These are phyloP conservation scores for Fraxinus quadrangulata DNA, from an alignment of 257 asterid genomes.

Conservation along the genomic window DNA sequence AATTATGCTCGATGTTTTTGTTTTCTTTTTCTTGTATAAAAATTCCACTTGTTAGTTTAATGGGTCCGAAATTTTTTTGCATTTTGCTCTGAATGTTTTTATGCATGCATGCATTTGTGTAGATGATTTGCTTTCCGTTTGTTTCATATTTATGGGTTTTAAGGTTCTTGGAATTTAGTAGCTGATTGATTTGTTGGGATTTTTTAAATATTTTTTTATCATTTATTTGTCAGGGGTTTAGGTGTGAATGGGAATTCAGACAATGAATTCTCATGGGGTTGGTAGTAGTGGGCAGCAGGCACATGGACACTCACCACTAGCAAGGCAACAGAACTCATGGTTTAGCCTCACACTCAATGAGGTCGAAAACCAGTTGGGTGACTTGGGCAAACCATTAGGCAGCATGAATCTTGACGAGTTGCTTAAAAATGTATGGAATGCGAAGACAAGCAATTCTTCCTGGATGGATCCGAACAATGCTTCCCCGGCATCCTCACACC, in stretches of 20 bases:
- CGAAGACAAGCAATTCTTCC: constrained; percentile 42
- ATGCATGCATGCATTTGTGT: constrained; percentile 10
- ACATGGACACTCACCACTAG: constrained; percentile 37
- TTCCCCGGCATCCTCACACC: constrained; percentile 56
- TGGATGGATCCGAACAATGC: constrained; percentile 30
- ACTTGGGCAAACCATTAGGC: constrained; percentile 64
- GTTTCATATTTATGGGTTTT: neutral
- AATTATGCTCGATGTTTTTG: neutral
- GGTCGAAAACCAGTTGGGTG: constrained; percentile 55
- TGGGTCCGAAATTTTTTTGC: constrained; percentile 14
- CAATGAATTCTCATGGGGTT: constrained; percentile 61
- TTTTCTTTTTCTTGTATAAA: neutral
- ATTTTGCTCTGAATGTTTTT: constrained; percentile 3
- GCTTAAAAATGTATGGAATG: constrained; percentile 55
- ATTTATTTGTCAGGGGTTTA: constrained; percentile 19
- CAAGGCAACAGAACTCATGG: constrained; percentile 56
- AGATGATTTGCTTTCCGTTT: constrained; percentile 16
- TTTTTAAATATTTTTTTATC: neutral
- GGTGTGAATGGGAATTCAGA: constrained; percentile 66
- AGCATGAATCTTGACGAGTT: constrained; percentile 72
- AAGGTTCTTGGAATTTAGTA: neutral
- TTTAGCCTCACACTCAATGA: constrained; percentile 60
- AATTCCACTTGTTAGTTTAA: neutral
- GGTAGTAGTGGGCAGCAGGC: constrained; percentile 49
- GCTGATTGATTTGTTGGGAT: constrained; percentile 7